Conservation (phyloP, 2,329 filamentous ascomycete genomes). For the Colletotrichum sidae region DNA sequence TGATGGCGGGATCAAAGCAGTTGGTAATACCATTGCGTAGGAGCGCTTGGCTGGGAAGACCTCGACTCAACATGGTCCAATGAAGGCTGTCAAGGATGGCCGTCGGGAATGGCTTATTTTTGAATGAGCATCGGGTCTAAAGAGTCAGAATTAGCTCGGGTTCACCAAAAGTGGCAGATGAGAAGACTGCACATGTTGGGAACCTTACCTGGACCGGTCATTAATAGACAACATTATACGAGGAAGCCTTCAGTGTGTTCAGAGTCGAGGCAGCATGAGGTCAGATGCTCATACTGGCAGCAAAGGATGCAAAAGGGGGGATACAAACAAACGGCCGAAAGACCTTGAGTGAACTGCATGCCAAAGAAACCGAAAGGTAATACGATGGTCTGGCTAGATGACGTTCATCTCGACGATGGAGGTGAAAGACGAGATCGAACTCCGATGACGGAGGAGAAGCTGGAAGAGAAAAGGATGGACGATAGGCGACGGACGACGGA, state of each 20-base stretch:
- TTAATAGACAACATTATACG: neutral
- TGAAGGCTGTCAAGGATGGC: neutral
- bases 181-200: conserved; percentile 1
- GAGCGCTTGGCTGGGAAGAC: too few species aligned
- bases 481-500: too few species aligned
- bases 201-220: neutral
- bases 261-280: too few species aligned
- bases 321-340: neutral
- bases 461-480: too few species aligned
- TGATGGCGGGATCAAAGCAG: too few species aligned
- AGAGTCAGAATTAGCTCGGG: neutral
- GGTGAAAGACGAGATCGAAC: neutral
- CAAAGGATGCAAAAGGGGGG: neutral
- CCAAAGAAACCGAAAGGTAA: conserved; percentile 1
- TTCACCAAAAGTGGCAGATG: neutral
- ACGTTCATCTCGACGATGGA: conserved; percentile 3
- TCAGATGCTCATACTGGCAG: neutral
- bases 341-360: neutral
- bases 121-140: neutral
- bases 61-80: too few species aligned
- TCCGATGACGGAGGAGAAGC: neutral
- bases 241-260: neutral
- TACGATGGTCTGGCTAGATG: neutral
- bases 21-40: too few species aligned
- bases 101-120: neutral